These are phyloP conservation scores for Paramecium octaurelia DNA, from an alignment of 73 alveolate genomes.

Conservation along the genomic window DNA sequence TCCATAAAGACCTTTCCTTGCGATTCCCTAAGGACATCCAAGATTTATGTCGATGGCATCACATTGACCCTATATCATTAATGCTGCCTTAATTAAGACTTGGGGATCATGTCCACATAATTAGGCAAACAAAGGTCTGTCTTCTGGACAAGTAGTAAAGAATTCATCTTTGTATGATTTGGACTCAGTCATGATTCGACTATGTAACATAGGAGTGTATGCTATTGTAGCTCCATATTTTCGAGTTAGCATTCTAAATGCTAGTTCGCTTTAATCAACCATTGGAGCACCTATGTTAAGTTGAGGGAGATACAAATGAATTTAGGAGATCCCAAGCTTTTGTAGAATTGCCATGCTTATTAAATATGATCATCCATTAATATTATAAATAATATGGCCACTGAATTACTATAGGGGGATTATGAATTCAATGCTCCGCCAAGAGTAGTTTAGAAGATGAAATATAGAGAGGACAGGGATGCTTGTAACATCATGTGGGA, in stretches of 20 bases:
- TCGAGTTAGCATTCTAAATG: conserved; percentile 92
- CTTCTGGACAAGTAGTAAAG: conserved; percentile 82
- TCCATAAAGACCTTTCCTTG: conserved; percentile 96
- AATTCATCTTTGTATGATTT: conserved; percentile 73
- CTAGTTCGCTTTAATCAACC: conserved; percentile 95
- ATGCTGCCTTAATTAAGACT: conserved; percentile 84
- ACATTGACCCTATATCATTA: conserved; percentile 84
- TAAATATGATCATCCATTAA: background rate
- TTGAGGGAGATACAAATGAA: conserved; percentile 65
- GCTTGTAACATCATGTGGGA: conserved; percentile 51
- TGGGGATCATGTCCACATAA: conserved; percentile 98
- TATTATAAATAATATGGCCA: background rate
- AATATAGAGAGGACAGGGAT: conserved; percentile 3
- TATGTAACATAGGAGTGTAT: conserved; percentile 95
- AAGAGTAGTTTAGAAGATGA: conserved; percentile 34
- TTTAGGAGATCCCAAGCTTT: conserved; percentile 90
- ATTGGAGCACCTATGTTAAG: conserved; percentile 83
- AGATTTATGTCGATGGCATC: conserved; percentile 96
- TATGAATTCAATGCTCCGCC: conserved; percentile 57
- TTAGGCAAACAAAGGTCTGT: conserved; percentile 94
- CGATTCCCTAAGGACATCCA: conserved; percentile 98
- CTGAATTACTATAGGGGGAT: conserved; percentile 24
- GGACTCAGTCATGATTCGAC: conserved; percentile 68
- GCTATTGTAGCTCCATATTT: conserved; percentile 89
- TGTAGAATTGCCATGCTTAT: conserved; percentile 75